Evolutionary conservation across 139 green algal genomes (phyloP), one percentile per base, ranked within the genome.

Genomic region (Axilococcus clingmanii): DNA sequence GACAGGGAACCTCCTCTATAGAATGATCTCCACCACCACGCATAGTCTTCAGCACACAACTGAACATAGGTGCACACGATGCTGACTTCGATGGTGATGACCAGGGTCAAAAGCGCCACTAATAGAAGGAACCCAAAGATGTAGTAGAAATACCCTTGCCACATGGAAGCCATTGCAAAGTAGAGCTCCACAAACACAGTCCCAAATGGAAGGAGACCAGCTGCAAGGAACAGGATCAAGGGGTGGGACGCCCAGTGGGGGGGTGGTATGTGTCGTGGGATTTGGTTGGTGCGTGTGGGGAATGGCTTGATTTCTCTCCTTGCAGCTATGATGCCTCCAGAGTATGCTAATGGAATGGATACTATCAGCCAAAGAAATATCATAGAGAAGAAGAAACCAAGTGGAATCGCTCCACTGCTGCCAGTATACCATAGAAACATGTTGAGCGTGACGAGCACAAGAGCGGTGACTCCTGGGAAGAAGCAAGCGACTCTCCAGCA

Each of bases 131-230:
- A 94, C 40, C 77, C 79, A 52, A 95, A 94, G 42, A 88, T 81
- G 79, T 95, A 95, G 79, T 97, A 97, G 44, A 93, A 94, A 75
- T 86, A 94, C 30, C 85, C 85, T 59, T 93, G 69, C 89, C 86
- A 95, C 67, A 94, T 69, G 40, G 66, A 82, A 20, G 80, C 91
- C 83, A 96, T 93, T 48, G 87, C 84, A 61, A 96, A 95, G 79
- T 94, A 96, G 20, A 95, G 80, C 78, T 96, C 89, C 32, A 97
- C 89, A 73, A 95, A 95, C 58, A 96, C 78, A 40, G 87, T 94
- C 59, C 89, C 87, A 56, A 96, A 96, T 11, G 88, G 88, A 57
- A 97, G 80, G 56, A 95, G 75, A 51, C 89, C 89, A 45, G 88
- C 77, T 19, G 77, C 75, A 40, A 88, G 64, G 66, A 94, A 85